phyloP scores from a whole-genome alignment of 306 rosid genomes.

The Erythrophleum fordii region DNA sequence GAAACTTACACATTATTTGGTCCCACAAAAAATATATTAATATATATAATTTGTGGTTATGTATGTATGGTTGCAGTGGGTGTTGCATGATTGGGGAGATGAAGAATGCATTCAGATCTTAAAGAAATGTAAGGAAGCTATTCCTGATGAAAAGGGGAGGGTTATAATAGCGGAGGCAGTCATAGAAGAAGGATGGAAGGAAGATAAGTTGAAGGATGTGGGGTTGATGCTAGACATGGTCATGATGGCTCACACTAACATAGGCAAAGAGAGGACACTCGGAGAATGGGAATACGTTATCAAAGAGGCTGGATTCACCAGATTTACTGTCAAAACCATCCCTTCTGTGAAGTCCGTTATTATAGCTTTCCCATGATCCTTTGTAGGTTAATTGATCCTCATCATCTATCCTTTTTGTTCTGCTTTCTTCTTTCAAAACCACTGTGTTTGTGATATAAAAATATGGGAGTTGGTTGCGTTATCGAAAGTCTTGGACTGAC shows the following conservation, averaged over 20 bases:
- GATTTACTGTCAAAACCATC: slow-evolving; percentile 42
- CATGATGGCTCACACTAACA: slow-evolving; percentile 63
- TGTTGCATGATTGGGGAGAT: slow-evolving; percentile 71
- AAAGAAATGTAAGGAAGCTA: slow-evolving; percentile 56
- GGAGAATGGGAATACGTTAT: slow-evolving; percentile 66
- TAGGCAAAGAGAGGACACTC: slow-evolving; percentile 64
- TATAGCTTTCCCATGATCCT: slow-evolving; percentile 44
- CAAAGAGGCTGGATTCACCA: slow-evolving; percentile 56
- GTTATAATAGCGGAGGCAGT: slow-evolving; percentile 49
- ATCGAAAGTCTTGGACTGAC: too few relatives aligned
- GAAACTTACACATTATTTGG: too few relatives aligned
- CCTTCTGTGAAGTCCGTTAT: slow-evolving; percentile 52
- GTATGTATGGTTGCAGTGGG: slow-evolving; percentile 36
- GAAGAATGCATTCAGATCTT: slow-evolving; percentile 65
- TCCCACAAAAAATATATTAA: too few relatives aligned
- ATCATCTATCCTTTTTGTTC: too few relatives aligned
- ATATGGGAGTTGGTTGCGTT: too few relatives aligned
- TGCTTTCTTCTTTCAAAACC: too few relatives aligned
- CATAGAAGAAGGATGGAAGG: background rate
- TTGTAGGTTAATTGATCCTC: background rate
- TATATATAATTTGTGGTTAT: background rate
- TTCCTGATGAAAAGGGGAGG: slow-evolving; percentile 58
- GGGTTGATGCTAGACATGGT: slow-evolving; percentile 62
- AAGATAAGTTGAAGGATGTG: slow-evolving; percentile 40
- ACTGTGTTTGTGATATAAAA: too few relatives aligned